A percentile compares a stretch with the other conserved stretches of the same genome.
These are phyloP conservation scores for Alternaria gaisen DNA, from an alignment of 2,329 filamentous ascomycete species.

Conservation along the genomic window DNA sequence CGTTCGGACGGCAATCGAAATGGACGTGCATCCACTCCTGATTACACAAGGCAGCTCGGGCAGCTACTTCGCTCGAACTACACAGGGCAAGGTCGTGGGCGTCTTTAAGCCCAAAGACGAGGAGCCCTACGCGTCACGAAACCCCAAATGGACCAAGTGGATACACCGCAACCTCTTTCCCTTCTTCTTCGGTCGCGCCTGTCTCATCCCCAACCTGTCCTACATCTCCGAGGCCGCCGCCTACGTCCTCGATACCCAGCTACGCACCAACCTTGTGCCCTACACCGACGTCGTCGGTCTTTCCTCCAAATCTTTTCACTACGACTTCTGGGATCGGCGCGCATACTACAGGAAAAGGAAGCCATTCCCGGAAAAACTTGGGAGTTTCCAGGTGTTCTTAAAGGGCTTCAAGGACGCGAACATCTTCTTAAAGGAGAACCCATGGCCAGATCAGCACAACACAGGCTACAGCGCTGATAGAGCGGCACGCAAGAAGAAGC, in stretches of 20 bases:
- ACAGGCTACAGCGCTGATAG: slow-evolving; percentile 73
- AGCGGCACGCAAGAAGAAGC: slow-evolving; percentile 71
- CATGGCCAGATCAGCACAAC: slow-evolving; percentile 91
- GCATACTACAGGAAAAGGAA: slow-evolving; percentile 89
- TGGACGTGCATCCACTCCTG: slow-evolving; percentile 92
- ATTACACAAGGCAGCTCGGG: slow-evolving; percentile 97
- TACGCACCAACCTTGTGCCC: slow-evolving; percentile 90
- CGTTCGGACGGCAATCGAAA: slow-evolving; percentile 86
- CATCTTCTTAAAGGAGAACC: slow-evolving; percentile 90
- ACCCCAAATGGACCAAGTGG: slow-evolving; percentile 99
- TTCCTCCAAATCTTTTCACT: slow-evolving; percentile 96
- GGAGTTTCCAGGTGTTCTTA: slow-evolving; percentile 96
- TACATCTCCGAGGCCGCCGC: slow-evolving; percentile 98
- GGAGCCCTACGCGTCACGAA: slow-evolving; percentile 94
- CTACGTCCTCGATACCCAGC: slow-evolving; percentile 89
- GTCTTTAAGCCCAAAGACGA: slow-evolving; percentile 99
- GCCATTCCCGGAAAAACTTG: slow-evolving; percentile 84
- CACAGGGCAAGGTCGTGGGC: slow-evolving; percentile 90
- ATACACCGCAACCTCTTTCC: slow-evolving; percentile 97
- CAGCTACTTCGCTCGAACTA: slow-evolving; percentile 95
- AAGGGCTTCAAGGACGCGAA: slow-evolving; percentile 98
- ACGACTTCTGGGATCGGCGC: slow-evolving; percentile 95
- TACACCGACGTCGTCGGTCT: slow-evolving; percentile 95
- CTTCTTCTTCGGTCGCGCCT: slow-evolving; percentile 94
- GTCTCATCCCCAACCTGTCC: slow-evolving; percentile 94